Percentiles rank a stretch among this genome's conserved stretches.
Evolutionary conservation across 106 monocot genomes (phyloP).

Genomic region (Acanthochlamys bracteata): DNA sequence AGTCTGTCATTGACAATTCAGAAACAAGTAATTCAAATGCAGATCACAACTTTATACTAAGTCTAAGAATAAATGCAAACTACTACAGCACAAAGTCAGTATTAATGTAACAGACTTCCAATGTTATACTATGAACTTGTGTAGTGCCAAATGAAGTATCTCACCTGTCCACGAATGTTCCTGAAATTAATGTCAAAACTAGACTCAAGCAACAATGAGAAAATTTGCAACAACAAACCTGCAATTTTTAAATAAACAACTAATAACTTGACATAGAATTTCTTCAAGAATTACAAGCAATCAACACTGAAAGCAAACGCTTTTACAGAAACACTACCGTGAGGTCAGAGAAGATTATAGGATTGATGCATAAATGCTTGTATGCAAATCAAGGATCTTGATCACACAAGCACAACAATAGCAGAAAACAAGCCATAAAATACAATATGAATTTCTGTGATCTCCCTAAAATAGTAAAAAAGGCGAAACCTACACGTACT

Average conservation of each 20-base stretch:
- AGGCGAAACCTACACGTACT: no score
- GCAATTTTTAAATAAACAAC: not conserved
- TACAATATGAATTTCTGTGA: no score
- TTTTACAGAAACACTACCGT: no score
- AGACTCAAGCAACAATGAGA: slow-evolving; percentile 48
- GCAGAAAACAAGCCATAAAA: no score
- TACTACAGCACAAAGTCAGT: not conserved
- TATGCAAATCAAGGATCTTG: no score
- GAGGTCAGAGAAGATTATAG: no score
- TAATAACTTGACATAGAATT: no score
- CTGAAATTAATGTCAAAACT: slow-evolving; percentile 60
- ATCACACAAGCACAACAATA: no score
- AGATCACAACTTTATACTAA: not conserved
- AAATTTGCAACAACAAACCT: slow-evolving; percentile 21
- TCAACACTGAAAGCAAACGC: not conserved
- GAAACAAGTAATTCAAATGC: not conserved
- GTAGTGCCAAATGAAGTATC: not conserved
- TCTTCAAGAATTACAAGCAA: not conserved
- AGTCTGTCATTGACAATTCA: slow-evolving; percentile 41
- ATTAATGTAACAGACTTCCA: not conserved
- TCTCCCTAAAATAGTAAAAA: no score
- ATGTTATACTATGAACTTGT: not conserved
- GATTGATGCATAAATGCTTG: no score
- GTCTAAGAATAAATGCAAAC: not conserved
- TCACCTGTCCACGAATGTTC: slow-evolving; percentile 62